Evolutionary conservation across 2,329 filamentous ascomycete genomes (phyloP).

Genomic region (Helicocarpus griseus): DNA sequence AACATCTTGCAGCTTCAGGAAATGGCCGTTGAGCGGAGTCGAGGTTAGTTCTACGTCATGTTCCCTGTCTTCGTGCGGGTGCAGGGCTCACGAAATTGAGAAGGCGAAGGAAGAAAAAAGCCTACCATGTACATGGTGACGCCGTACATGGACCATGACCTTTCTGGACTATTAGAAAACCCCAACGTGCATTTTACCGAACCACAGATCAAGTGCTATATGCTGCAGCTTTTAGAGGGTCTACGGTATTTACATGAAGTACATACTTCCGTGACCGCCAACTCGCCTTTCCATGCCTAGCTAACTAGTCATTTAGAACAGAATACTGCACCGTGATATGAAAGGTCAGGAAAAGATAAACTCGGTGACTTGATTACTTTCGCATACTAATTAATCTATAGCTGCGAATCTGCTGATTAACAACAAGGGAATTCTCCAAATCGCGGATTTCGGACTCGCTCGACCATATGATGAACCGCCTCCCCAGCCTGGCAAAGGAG

Average conservation of each 20-base stretch:
- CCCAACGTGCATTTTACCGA: slow-evolving; percentile 78
- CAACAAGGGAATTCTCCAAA: slow-evolving; percentile 86
- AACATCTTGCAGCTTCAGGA: slow-evolving; percentile 85
- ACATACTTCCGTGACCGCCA: slow-evolving; percentile 13
- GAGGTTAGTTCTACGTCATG: slow-evolving; percentile 33
- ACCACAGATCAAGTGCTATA: slow-evolving; percentile 94
- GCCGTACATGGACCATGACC: slow-evolving; percentile 97
- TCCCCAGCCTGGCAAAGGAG: slow-evolving; percentile 65
- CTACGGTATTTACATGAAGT: slow-evolving; percentile 79
- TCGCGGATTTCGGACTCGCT: slow-evolving; percentile 93
- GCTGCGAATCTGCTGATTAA: slow-evolving; percentile 95
- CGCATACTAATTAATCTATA: slow-evolving; percentile 9
- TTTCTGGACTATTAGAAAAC: slow-evolving; percentile 95
- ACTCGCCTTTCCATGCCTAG: slow-evolving; percentile 16
- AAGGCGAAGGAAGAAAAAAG: slow-evolving; percentile 65
- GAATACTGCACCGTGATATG: slow-evolving; percentile 95
- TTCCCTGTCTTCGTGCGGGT: neutral
- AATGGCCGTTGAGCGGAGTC: slow-evolving; percentile 81
- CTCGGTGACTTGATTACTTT: neutral
- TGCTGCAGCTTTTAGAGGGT: slow-evolving; percentile 85
- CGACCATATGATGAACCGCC: slow-evolving; percentile 81
- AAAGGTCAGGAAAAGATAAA: slow-evolving; percentile 44
- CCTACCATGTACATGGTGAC: slow-evolving; percentile 96
- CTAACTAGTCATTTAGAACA: slow-evolving; percentile 36
- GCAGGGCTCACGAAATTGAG: slow-evolving; percentile 8